Evolutionary conservation across 495 filamentous ascomycete species (phyloP), one percentile per base, ranked within the genome.

Genomic region (Aspergillus panamensis): DNA sequence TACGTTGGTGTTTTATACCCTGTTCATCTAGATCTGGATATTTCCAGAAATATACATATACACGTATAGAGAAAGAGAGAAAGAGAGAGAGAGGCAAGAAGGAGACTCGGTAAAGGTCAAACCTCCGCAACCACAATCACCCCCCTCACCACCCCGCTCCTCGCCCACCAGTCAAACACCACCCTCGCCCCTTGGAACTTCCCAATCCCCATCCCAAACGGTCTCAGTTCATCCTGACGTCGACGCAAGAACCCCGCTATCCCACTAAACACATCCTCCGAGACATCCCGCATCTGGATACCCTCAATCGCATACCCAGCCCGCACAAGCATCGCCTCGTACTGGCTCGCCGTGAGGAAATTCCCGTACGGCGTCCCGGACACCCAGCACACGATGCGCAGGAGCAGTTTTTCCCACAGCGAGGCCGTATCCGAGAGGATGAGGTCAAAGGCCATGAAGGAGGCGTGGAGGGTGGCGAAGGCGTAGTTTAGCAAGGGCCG

Each of bases 321-420:
- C 16, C 30, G 29, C 29, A 71, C 58, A 9, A 74, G 51, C 31
- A 93, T 61, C 3, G 67, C 69, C 2, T 73, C 61, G 63, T 94
- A 91, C 58, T 89, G 79, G 0, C 74, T 77, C 14, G 79, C 68
- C 0, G 80, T 73, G 14, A 93, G 64, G 17, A 77, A 64, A 53
- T 76, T 78, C 1, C 61, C 48, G 30, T 67, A 78, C 3, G 74
- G 73, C 2, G 67, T 63, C 3, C 68, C 66, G 0, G 69, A 65
- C 0, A 69, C 14, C 40, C 65, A 58, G 45, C 75, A 78, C 14
- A 77, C 48, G 0, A 71, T 6, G 7, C 69, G 55, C 25, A 78
- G 51, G n/a, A 69, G 31, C 10, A 77, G 33, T 7, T 45, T 60
- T 5, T 70, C 49, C 44, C 60, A 63, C 40, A 63, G 51, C 1